Evolutionary conservation across 441 rosid species (phyloP).

Genomic region (Aquilaria agallochum): DNA sequence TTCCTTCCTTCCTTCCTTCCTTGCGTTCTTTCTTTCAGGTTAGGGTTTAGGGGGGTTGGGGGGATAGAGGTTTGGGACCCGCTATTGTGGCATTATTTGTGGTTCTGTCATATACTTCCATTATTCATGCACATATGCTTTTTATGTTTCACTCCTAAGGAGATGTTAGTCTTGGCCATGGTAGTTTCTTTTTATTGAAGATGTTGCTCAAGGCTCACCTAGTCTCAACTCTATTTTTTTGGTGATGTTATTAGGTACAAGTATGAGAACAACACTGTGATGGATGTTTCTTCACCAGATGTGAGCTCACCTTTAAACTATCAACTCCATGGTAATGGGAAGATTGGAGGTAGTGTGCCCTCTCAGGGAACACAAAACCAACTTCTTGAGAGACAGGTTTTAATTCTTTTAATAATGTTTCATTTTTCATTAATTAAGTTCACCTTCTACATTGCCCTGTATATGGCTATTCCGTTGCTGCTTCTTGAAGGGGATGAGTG

Average conservation of each 20-base stretch:
- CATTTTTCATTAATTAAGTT: slow-evolving; percentile 9
- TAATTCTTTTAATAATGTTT: slow-evolving; percentile 14
- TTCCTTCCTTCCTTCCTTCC: no score
- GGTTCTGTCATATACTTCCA: no score
- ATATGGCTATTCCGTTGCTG: background rate
- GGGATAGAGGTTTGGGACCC: no score
- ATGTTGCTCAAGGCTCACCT: no score
- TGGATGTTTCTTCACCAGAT: slow-evolving; percentile 75
- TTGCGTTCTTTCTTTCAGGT: no score
- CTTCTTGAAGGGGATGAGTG: background rate
- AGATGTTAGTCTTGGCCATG: no score
- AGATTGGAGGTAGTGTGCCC: slow-evolving; percentile 55
- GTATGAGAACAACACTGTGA: slow-evolving; percentile 82
- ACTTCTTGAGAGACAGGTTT: slow-evolving; percentile 93
- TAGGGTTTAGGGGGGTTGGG: no score
- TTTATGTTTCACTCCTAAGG: no score
- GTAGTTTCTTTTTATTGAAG: slow-evolving; percentile 13
- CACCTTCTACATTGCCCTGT: background rate
- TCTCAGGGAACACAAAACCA: slow-evolving; percentile 85
- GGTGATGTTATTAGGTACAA: slow-evolving; percentile 56
- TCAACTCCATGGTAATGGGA: slow-evolving; percentile 81
- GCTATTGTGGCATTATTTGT: no score
- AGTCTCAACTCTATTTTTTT: slow-evolving; percentile 10
- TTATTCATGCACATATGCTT: background rate
- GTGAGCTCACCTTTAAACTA: slow-evolving; percentile 64